Evolutionary conservation across 306 rosid species (phyloP).

Genomic region (Vigna reflexopilosa): DNA sequence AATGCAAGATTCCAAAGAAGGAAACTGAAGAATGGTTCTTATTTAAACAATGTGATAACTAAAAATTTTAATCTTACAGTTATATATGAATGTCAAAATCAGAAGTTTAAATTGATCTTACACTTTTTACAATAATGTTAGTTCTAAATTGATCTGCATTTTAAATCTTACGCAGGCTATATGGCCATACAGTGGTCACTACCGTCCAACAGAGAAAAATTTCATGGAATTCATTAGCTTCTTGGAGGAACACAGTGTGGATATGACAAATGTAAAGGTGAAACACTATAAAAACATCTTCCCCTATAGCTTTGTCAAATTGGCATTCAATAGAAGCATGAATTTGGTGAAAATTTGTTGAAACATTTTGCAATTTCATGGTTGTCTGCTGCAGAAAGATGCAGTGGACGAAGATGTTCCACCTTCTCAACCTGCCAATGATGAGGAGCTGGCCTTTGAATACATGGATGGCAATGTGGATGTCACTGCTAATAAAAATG

Average conservation of each 20-base stretch:
- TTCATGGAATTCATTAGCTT: constrained; percentile 67
- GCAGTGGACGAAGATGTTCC: constrained; percentile 75
- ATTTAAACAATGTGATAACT: neutral
- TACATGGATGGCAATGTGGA: constrained; percentile 9
- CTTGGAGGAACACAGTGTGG: constrained; percentile 69
- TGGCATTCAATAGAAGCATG: constrained; percentile 5
- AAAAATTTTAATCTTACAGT: neutral
- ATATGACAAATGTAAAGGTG: constrained; percentile 83
- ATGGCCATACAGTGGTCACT: constrained; percentile 94
- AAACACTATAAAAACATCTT: constrained; percentile 9
- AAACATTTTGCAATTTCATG: neutral
- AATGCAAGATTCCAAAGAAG: neutral
- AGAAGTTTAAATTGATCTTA: neutral
- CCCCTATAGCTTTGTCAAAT: neutral
- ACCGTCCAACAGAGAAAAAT: constrained; percentile 77
- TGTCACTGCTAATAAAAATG: constrained; percentile 11
- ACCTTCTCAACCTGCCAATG: constrained; percentile 7
- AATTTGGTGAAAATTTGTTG: neutral
- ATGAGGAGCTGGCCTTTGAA: neutral
- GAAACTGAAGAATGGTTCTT: neutral
- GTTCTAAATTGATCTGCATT: constrained; percentile 15
- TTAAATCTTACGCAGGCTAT: constrained; percentile 62
- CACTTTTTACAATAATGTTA: neutral
- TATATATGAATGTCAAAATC: neutral
- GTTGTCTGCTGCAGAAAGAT: constrained; percentile 55